These are phyloP conservation scores for Rhodotorula kratochvilovae DNA, from an alignment of 768 basidiomycete genomes.

Conservation along the genomic window DNA sequence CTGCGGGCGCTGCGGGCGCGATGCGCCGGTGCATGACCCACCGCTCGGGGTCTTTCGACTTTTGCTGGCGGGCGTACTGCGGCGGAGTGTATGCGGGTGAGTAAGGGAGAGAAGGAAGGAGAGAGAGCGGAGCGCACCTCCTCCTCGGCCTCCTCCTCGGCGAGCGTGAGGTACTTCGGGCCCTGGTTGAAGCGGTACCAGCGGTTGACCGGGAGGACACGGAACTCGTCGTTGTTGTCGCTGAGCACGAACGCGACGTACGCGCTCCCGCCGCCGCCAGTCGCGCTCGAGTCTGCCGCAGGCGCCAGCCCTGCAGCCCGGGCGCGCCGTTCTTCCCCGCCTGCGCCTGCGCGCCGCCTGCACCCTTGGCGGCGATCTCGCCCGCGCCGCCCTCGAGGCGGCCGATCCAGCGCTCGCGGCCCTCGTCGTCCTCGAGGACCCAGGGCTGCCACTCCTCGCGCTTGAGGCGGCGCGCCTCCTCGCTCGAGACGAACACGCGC, in stretches of 20 bases:
- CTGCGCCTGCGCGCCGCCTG: not conserved
- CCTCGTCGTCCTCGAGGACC: conserved; percentile 74
- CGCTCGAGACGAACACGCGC: conserved; percentile 76
- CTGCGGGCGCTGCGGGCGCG: conserved; percentile 10
- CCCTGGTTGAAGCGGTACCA: conserved; percentile 93
- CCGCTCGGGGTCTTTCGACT: conserved; percentile 63
- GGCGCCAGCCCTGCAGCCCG: conserved; percentile 67
- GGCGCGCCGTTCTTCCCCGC: conserved; percentile 52
- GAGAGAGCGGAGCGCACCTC: conserved; percentile 52
- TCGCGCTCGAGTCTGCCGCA: conserved; percentile 11
- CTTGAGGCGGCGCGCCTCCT: conserved; percentile 69
- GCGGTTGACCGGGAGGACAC: conserved; percentile 78
- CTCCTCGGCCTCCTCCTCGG: conserved; percentile 65
- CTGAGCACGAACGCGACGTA: conserved; percentile 40
- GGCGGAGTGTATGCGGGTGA: conserved; percentile 38
- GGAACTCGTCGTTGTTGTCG: conserved; percentile 63
- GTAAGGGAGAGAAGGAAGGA: not conserved
- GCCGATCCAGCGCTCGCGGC: conserved; percentile 71
- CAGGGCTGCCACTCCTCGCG: conserved; percentile 85
- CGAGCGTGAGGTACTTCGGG: conserved; percentile 63
- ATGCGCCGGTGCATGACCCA: conserved; percentile 59
- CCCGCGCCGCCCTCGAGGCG: conserved; percentile 66
- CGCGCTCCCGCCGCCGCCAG: conserved; percentile 31
- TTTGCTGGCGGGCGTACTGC: conserved; percentile 55
- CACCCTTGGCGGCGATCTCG: conserved; percentile 2